Percentiles rank a stretch among this genome's conserved stretches.
phyloP scores from a whole-genome alignment of 108 stramenopile genomes.

The Licmophora abbreviata region DNA sequence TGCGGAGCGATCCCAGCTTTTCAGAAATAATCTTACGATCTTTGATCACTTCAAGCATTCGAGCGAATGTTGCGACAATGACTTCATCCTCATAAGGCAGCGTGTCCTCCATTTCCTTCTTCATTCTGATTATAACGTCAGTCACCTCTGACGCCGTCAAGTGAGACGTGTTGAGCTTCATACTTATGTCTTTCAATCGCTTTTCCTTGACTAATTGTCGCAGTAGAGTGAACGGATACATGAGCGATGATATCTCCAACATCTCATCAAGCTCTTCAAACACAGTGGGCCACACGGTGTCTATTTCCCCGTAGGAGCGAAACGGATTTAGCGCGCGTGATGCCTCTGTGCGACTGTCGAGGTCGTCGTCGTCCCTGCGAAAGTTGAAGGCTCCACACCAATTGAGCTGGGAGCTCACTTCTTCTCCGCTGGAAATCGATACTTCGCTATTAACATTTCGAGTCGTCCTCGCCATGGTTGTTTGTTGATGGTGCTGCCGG shows the following conservation, averaged over 20 bases:
- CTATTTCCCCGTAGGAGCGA: not conserved
- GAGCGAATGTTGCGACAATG: conserved; percentile 16
- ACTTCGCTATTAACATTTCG: no score
- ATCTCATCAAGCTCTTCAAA: conserved; percentile 34
- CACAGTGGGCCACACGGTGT: conserved; percentile 1
- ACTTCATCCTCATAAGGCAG: conserved; percentile 30
- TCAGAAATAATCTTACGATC: not conserved
- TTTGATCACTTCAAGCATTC: conserved; percentile 8
- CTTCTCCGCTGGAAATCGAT: no score
- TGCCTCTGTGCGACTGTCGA: not conserved
- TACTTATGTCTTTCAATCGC: conserved; percentile 12
- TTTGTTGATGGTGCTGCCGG: no score
- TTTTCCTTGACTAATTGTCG: conserved; percentile 40
- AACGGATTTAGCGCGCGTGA: not conserved
- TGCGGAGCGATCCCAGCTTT: not conserved
- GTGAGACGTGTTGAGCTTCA: conserved; percentile 18
- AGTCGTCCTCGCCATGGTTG: no score
- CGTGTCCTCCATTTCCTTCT: conserved; percentile 23
- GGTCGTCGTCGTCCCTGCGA: not conserved
- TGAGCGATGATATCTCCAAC: conserved; percentile 28
- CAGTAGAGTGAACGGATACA: conserved; percentile 47
- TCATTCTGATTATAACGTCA: conserved; percentile 20
- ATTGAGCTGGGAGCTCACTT: no score
- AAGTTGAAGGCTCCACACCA: no score
- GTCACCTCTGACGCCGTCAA: conserved; percentile 25